A percentile compares a stretch with the other conserved stretches of the same genome.
These are phyloP conservation scores for Eucalyptus regnans DNA, from an alignment of 345 rosid genomes.

Conservation along the genomic window DNA sequence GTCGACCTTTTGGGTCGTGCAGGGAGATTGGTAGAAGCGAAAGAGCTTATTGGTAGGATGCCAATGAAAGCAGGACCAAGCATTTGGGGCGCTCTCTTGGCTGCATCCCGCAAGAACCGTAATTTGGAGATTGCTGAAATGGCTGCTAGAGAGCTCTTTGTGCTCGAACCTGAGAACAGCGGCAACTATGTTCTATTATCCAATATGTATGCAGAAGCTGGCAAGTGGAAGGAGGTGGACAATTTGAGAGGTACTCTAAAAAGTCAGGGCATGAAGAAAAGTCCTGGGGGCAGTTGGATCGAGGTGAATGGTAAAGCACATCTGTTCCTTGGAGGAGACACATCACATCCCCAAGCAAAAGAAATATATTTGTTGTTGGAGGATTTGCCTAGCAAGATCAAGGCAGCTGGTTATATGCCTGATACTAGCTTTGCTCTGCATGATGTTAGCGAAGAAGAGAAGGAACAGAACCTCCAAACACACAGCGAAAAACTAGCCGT, in stretches of 20 bases:
- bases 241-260: conserved; percentile 21
- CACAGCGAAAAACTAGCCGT: conserved; percentile 19
- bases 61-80: conserved; percentile 39
- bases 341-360: conserved; percentile 4
- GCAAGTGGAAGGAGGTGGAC: conserved; percentile 50
- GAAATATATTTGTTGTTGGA: conserved; percentile 4
- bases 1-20: conserved; percentile 54
- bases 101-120: conserved; percentile 29
- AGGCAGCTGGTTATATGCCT: conserved; percentile 12
- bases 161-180: conserved; percentile 37
- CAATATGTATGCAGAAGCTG: conserved; percentile 47
- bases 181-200: conserved; percentile 57
- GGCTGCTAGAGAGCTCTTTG: conserved; percentile 31
- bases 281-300: conserved; percentile 28
- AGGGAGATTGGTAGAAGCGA: conserved; percentile 33
- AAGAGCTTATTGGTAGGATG: conserved; percentile 27
- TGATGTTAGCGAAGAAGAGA: conserved; percentile 22
- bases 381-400: conserved; percentile 9
- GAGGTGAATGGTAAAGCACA: conserved; percentile 16
- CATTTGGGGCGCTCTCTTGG: conserved; percentile 51
- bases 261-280: conserved; percentile 20
- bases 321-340: conserved; percentile 22
- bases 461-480: conserved; percentile 2
- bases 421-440: conserved; percentile 16
- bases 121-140: conserved; percentile 21